phyloP scores from a whole-genome alignment of 805 yeast genomes.

The Metschnikowia picachoensis region DNA sequence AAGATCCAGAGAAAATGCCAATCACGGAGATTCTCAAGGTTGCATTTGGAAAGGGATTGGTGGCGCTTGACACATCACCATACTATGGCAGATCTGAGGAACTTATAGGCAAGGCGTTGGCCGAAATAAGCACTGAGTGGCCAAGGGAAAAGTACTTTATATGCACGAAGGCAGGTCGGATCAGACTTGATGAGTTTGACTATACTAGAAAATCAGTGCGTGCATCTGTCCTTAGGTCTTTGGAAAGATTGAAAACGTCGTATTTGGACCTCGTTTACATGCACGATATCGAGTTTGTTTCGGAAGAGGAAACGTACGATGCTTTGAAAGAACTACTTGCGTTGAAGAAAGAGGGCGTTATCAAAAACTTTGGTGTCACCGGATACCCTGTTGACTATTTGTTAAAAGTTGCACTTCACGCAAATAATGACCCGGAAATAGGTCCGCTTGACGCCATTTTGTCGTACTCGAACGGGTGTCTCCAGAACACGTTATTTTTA shows the following conservation, averaged over 20 bases:
- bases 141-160: constrained; percentile 64
- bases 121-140: constrained; percentile 22
- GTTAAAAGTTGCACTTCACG: constrained; percentile 44
- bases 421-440: constrained; percentile 35
- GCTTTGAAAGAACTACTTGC: constrained; percentile 61
- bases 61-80: constrained; percentile 87
- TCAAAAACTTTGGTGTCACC: constrained; percentile 69
- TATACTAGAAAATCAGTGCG: constrained; percentile 61
- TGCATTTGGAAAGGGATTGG: constrained; percentile 66
- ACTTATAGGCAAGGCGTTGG: constrained; percentile 64
- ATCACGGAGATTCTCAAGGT: constrained; percentile 50
- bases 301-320: constrained; percentile 47
- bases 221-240: constrained; percentile 61
- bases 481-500: constrained; percentile 64
- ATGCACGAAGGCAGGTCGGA: constrained; percentile 84
- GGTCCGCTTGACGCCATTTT: constrained; percentile 72
- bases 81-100: constrained; percentile 88
- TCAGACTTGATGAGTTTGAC: constrained; percentile 66
- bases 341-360: constrained; percentile 60
- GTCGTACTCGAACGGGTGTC: constrained; percentile 76
- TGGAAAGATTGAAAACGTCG: constrained; percentile 57
- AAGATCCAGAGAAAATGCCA: constrained; percentile 59
- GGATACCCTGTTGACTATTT: constrained; percentile 83
- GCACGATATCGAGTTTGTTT: constrained; percentile 85
- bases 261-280: constrained; percentile 80